Base-by-base conservation (phyloP, 108 stramenopile genomes). In the Nannochloropsis gaditana region DNA sequence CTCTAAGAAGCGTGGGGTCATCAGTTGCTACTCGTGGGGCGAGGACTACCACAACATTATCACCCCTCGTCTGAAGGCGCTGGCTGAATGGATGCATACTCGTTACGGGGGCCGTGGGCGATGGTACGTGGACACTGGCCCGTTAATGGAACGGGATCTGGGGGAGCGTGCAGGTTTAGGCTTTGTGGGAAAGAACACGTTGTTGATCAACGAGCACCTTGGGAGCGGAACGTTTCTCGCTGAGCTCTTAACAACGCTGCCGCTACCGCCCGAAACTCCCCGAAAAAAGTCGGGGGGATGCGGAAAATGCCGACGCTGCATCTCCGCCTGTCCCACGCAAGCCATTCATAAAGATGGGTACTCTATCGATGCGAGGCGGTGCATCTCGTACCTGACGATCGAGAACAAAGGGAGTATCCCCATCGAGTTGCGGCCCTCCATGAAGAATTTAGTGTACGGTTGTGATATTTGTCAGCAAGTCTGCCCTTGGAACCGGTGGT, bases 221-320 rank as follows among this genome's bases (percentile, higher is more conserved):
- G 59, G 59, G 59, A 73, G 59, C n/a, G 59, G 59, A n/a, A 73
- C 59, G 59, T 73, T 73, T 6, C 6, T 73, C 19, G 59, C 59
- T 15, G 59, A 73, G 59, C 59, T 73, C n/a, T 73, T 73, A n/a
- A 73, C 59, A n/a, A 73, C 59, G 59, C n/a, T 73, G 59, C 59
- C 59, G 59, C n/a, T 73, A 8, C 59, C 59, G 15, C 19, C 59
- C 5, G 59, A 73, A n/a, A 73, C 59, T 2, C 59, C 59, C 59
- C 4, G 59, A n/a, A 73, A 73, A n/a, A 73, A 73, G 59, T n/a
- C 19, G 15, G 59, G 59, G 59, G 59, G 59, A 2, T 73, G 59
- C 6, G 59, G 59, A n/a, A 2, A 15, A 4, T 73, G 59, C 59
- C 59, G 59, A n/a, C 15, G 59, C 4, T 73, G 59, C 59, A 73